Percentiles rank a stretch among this genome's conserved stretches.
Conservation (phyloP, 2,329 filamentous ascomycete genomes). For the Diaporthe australafricana region DNA sequence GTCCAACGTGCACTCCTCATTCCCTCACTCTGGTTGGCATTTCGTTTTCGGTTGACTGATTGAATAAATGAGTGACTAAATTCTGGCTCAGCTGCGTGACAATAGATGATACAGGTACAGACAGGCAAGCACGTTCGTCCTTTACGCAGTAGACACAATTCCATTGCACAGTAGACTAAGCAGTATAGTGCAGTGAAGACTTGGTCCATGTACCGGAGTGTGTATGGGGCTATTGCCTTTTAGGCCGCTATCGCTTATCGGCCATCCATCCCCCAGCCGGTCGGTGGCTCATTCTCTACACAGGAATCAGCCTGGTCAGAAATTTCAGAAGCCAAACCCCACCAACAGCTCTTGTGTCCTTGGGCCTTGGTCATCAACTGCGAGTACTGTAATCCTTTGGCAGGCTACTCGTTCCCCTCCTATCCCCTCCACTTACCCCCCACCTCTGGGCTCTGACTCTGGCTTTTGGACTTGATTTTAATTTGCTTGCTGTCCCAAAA, state of each 20-base stretch:
- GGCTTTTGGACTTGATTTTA: conserved; percentile 7
- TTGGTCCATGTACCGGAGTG: background rate
- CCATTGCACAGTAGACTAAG: no score
- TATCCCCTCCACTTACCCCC: conserved; percentile 11
- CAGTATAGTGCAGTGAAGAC: no score
- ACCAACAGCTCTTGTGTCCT: conserved; percentile 22
- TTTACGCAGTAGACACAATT: no score
- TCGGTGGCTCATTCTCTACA: background rate
- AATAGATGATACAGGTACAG: no score
- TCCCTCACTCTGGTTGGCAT: no score
- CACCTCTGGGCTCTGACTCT: conserved; percentile 6
- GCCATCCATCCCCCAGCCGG: background rate
- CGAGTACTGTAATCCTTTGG: background rate
- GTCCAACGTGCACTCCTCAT: no score
- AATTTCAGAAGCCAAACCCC: conserved; percentile 35
- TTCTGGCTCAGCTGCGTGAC: no score
- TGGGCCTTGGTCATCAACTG: background rate
- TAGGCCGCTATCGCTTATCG: conserved; percentile 31
- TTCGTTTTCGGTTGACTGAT: no score
- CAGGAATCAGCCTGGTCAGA: conserved; percentile 31
- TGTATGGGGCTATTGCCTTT: background rate
- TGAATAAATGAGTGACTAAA: no score
- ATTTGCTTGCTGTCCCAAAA: conserved; percentile 22
- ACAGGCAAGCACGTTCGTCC: no score
- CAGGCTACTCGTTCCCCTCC: background rate